Base-by-base conservation (phyloP, 2,329 filamentous ascomycete genomes). In the Rosellinia necatrix region DNA sequence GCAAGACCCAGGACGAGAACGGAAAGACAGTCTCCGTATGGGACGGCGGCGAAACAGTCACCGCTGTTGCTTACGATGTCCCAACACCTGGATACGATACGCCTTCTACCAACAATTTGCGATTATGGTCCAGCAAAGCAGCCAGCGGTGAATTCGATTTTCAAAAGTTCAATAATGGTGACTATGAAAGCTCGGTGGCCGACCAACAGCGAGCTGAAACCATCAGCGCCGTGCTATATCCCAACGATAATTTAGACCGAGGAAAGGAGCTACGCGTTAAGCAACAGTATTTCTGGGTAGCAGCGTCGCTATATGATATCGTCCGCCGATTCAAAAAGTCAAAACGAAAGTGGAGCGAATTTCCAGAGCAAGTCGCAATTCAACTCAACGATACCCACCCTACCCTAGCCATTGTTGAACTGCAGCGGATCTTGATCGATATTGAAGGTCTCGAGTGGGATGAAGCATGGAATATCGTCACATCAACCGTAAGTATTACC, bases 211-310 rank as follows among this genome's bases (percentile, higher is more conserved):
- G 91, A 55, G 94, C 94, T n/a, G 94, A 99, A 79, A 97, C 93
- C 52, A 99, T 99, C 77, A 97, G 92, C 49, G 93, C 93, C 27
- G 94, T 99, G 12, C 78, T 99, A 40, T 99, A 99, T 71, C 94
- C 94, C 58, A 99, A 99, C 70, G 93, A 97, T 75, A 97, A 96
- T 75, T 84, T 99, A 40, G 93, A 97, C 64, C 85, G 92, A 63
- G 94, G 94, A 61, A 99, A 99, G 76, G 94, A 99, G 79, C 85
- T 99, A 61, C 91, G 94, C 50, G 77, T 99, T 74, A 99, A 99
- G 83, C 94, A 99, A 75, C 94, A 99, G 74, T 99, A 99, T 81
- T 99, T 99, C 78, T 99, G 94, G 94, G 96, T 96, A 70, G 92
- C 94, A 49, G 94, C 94, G 13, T 99, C 94, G 13, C 82, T 99